Percentiles rank a stretch among this genome's conserved stretches.
Evolutionary conservation across 345 rosid species (phyloP).

Genomic region (Eucalyptus decipiens): DNA sequence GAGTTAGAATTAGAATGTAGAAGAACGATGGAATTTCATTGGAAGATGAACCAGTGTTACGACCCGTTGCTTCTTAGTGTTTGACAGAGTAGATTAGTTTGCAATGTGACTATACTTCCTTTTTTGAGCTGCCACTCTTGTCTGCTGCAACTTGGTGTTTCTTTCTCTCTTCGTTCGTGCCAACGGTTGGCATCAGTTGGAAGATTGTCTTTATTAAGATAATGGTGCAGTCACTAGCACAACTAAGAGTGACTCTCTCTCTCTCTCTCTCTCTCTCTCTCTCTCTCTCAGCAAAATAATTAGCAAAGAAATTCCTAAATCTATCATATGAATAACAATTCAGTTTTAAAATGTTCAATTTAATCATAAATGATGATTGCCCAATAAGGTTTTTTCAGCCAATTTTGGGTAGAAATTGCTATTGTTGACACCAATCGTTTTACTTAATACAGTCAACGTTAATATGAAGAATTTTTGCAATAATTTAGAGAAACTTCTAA

Average conservation of each 20-base stretch:
- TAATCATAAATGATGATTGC: background rate
- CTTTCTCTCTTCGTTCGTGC: background rate
- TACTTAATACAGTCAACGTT: fast-evolving
- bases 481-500: background rate
- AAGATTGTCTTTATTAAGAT: background rate
- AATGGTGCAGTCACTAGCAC: background rate
- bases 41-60: background rate
- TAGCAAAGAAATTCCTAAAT: too few relatives aligned
- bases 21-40: background rate
- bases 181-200: background rate
- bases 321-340: too few relatives aligned
- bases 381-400: fast-evolving
- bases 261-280: too few relatives aligned
- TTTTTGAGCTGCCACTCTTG: background rate
- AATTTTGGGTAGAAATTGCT: background rate
- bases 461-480: background rate
- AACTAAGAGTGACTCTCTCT: background rate
- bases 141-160: background rate
- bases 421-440: too few relatives aligned
- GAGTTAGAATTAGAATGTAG: background rate
- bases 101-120: background rate
- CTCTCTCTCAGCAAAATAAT: too few relatives aligned
- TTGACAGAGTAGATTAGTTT: background rate
- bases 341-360: fast-evolving
- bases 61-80: background rate